A percentile compares a stretch with the other conserved stretches of the same genome.
phyloP scores from a whole-genome alignment of 202 grass and related monocot genomes.

The Digitaria exilis region DNA sequence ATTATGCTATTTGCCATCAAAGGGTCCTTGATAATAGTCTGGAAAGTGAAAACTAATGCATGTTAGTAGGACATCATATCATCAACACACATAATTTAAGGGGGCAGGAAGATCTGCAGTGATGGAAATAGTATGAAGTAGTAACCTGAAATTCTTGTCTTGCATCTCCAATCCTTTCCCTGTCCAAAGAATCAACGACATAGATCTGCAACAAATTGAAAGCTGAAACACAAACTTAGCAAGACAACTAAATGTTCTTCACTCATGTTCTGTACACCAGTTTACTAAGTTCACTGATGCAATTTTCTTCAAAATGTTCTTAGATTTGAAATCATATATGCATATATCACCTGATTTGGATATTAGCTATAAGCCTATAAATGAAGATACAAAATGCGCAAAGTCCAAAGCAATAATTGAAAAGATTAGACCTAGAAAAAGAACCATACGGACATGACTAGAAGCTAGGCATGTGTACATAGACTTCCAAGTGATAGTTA shows the following conservation, averaged over 20 bases:
- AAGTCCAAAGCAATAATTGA: slow-evolving; percentile 4
- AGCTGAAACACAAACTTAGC: slow-evolving; percentile 35
- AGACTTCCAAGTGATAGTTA: slow-evolving; percentile 17
- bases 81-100: background rate
- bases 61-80: slow-evolving; percentile 9
- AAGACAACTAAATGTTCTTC: slow-evolving; percentile 16
- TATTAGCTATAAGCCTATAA: background rate
- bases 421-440: slow-evolving; percentile 4
- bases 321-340: background rate
- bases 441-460: slow-evolving; percentile 1
- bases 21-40: slow-evolving; percentile 92
- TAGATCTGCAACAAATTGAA: slow-evolving; percentile 78
- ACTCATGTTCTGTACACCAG: background rate
- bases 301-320: background rate
- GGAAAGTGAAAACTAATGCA: slow-evolving; percentile 35
- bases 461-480: background rate
- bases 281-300: background rate
- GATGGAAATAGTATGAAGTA: slow-evolving; percentile 19
- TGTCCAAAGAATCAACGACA: slow-evolving; percentile 96
- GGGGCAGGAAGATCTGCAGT: background rate
- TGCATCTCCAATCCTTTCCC: slow-evolving; percentile 87
- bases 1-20: slow-evolving; percentile 96
- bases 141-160: slow-evolving; percentile 91
- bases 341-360: background rate
- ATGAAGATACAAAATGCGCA: background rate